phyloP scores from a whole-genome alignment of 345 rosid genomes.

The Cardamine occulta region DNA sequence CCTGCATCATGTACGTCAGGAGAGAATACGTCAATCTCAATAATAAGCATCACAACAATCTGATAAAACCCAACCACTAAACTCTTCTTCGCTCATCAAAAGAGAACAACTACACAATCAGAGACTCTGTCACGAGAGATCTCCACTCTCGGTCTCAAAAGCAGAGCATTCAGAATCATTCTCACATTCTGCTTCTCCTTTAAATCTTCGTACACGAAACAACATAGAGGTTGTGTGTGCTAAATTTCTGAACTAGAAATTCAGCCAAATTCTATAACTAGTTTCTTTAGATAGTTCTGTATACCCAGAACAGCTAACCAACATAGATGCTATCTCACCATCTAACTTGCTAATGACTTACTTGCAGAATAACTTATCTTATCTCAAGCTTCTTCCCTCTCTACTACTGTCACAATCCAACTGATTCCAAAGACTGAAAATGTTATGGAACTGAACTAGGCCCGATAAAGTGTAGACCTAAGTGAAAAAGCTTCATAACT shows the following conservation, averaged over 20 bases:
- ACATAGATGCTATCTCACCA: background rate
- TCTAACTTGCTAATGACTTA: conserved; percentile 13
- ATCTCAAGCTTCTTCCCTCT: conserved; percentile 7
- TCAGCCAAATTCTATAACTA: background rate
- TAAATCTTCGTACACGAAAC: background rate
- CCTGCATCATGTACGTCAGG: conserved; percentile 61
- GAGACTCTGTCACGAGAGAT: conserved; percentile 8
- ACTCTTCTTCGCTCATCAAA: conserved; percentile 11
- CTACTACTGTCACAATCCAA: conserved; percentile 16
- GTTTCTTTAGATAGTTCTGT: background rate
- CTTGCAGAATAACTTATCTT: conserved; percentile 25
- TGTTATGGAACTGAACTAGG: conserved; percentile 8
- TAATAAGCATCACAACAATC: conserved; percentile 19
- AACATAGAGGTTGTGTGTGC: background rate
- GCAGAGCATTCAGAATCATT: conserved; percentile 19
- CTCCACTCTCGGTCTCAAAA: background rate
- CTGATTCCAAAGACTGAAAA: conserved; percentile 14
- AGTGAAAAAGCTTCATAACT: conserved; percentile 15
- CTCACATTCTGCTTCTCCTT: conserved; percentile 13
- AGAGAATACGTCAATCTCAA: background rate
- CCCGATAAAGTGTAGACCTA: conserved; percentile 1
- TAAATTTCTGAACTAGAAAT: conserved; percentile 2
- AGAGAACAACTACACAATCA: conserved; percentile 8
- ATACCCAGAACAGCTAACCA: background rate
- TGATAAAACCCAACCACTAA: background rate